Percentiles rank a stretch among this genome's conserved stretches.
phyloP scores from a whole-genome alignment of 768 basidiomycete species.

The Aureoboletus auriporus region DNA sequence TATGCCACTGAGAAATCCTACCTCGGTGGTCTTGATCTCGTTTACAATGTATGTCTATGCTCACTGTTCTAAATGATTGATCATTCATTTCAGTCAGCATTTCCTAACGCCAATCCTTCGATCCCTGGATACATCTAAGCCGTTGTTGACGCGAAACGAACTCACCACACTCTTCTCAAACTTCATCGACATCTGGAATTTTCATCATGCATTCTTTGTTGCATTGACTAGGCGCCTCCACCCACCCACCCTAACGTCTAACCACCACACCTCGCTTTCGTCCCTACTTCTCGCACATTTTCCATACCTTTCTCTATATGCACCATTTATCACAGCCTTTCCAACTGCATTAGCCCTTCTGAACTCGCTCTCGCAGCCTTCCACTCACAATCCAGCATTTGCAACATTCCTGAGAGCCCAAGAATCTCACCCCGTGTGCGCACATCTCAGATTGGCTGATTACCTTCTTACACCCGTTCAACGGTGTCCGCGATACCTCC shows the following conservation, averaged over 20 bases:
- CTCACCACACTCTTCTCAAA: constrained; percentile 80
- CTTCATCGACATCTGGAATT: constrained; percentile 89
- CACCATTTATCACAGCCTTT: constrained; percentile 79
- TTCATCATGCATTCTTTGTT: constrained; percentile 71
- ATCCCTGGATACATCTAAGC: constrained; percentile 64
- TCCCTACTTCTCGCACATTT: constrained; percentile 74
- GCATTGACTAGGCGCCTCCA: constrained; percentile 47
- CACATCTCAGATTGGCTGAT: constrained; percentile 72
- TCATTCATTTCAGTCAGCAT: constrained; percentile 44
- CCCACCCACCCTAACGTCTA: constrained; percentile 15
- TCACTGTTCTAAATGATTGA: background rate
- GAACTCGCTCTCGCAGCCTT: constrained; percentile 45
- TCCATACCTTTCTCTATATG: constrained; percentile 85
- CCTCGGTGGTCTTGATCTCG: constrained; percentile 75
- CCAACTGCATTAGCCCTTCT: constrained; percentile 60
- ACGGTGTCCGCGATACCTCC: constrained; percentile 81
- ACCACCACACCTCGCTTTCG: constrained; percentile 43
- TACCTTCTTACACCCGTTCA: constrained; percentile 88
- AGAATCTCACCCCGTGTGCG: constrained; percentile 68
- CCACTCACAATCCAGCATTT: constrained; percentile 45
- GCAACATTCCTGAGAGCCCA: constrained; percentile 58
- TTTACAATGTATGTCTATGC: constrained; percentile 61
- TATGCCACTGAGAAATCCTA: constrained; percentile 79
- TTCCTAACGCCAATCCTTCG: constrained; percentile 78
- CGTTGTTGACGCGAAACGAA: constrained; percentile 64